These are phyloP conservation scores for Paecilomyces dactylethromorphus DNA, from an alignment of 2,329 filamentous ascomycete species.

Conservation along the genomic window DNA sequence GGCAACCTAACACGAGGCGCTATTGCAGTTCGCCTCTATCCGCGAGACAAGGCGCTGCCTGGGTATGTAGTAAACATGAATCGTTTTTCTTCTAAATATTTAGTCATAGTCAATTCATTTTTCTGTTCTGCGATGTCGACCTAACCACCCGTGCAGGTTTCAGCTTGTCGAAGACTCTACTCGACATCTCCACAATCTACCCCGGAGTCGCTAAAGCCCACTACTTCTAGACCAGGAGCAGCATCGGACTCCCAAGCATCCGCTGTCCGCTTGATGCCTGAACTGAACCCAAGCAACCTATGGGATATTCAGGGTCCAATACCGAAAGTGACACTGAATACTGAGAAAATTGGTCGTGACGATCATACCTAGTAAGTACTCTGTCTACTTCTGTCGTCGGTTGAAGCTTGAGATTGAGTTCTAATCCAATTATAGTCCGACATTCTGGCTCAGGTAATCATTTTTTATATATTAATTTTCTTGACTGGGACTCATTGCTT, in stretches of 20 bases:
- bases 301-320: neutral
- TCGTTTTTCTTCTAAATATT: neutral
- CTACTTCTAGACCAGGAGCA: neutral
- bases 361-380: neutral
- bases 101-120: neutral
- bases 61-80: neutral
- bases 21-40: neutral
- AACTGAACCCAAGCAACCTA: neutral
- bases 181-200: neutral
- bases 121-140: neutral
- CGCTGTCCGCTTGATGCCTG: neutral
- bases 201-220: neutral
- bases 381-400: neutral
- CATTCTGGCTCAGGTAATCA: constrained; percentile 1
- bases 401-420: neutral
- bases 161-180: neutral
- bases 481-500: neutral
- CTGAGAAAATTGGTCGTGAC: neutral
- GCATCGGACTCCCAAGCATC: neutral
- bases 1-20: neutral
- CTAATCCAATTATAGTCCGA: neutral
- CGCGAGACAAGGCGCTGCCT: neutral
- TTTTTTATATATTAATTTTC: neutral
- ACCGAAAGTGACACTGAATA: neutral
- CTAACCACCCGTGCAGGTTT: neutral